Percentiles rank a stretch among this genome's conserved stretches.
phyloP scores from a whole-genome alignment of 306 rosid species.

The Astragalus glycyphyllos region DNA sequence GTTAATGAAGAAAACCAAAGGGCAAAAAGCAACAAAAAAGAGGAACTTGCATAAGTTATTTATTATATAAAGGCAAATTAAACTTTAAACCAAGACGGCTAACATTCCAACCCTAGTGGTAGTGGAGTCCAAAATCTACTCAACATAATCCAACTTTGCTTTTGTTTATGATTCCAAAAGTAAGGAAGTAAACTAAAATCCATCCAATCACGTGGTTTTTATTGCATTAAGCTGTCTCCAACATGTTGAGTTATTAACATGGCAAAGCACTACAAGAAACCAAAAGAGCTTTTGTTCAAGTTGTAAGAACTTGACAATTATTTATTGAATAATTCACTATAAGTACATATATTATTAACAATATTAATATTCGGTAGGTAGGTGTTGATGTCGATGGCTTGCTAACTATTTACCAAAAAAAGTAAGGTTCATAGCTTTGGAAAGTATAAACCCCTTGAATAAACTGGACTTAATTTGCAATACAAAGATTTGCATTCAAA shows the following conservation, averaged over 20 bases:
- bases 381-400: slow-evolving; percentile 15
- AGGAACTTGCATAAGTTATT: neutral
- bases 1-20: too few species aligned
- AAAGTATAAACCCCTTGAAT: too few species aligned
- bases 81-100: slow-evolving; percentile 37
- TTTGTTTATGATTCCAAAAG: slow-evolving; percentile 41
- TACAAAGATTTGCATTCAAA: too few species aligned
- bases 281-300: slow-evolving; percentile 19
- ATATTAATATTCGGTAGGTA: slow-evolving; percentile 17
- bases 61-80: neutral
- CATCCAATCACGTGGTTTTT: slow-evolving; percentile 43
- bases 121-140: slow-evolving; percentile 40
- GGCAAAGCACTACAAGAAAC: slow-evolving; percentile 36
- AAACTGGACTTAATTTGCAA: too few species aligned
- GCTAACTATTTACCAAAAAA: neutral
- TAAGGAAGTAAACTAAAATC: slow-evolving; percentile 40
- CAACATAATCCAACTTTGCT: slow-evolving; percentile 39
- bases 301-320: slow-evolving; percentile 5
- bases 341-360: slow-evolving; percentile 3
- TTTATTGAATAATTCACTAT: neutral
- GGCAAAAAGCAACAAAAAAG: neutral
- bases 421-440: neutral
- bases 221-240: slow-evolving; percentile 51
- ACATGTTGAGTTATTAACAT: slow-evolving; percentile 37
- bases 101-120: slow-evolving; percentile 41